Evolutionary conservation across 768 basidiomycete species (phyloP).

Genomic region (Amanita subjunquillea): DNA sequence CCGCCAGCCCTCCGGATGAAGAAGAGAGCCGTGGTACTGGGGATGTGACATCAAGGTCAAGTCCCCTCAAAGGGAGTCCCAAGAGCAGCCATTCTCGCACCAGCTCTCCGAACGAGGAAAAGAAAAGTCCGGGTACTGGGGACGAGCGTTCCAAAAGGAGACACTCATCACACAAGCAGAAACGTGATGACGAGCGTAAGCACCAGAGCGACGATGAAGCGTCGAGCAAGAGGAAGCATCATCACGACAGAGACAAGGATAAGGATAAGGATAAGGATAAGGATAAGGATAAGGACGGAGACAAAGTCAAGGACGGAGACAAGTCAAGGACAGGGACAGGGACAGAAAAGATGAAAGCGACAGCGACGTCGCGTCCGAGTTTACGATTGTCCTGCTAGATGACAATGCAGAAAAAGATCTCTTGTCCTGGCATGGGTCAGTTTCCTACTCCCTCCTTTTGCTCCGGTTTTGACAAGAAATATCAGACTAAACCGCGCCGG

Average conservation of each 20-base stretch:
- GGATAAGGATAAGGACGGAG: background rate
- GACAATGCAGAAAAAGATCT: slow-evolving; percentile 19
- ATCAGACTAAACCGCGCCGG: slow-evolving; percentile 17
- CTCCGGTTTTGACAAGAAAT: background rate
- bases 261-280: background rate
- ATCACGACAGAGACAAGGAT: slow-evolving; percentile 1
- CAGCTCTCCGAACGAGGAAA: background rate
- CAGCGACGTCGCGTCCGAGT: slow-evolving; percentile 16
- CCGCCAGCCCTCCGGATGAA: background rate
- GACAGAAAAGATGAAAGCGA: slow-evolving; percentile 2
- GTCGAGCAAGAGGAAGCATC: slow-evolving; percentile 4
- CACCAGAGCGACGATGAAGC: slow-evolving; percentile 4
- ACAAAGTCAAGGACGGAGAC: background rate
- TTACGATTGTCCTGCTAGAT: slow-evolving; percentile 29
- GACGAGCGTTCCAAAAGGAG: background rate
- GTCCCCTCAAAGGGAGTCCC: background rate
- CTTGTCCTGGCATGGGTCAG: slow-evolving; percentile 35
- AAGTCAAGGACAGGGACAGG: background rate
- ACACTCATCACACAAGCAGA: background rate
- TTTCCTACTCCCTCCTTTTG: background rate
- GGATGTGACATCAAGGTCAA: background rate
- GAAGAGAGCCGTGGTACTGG: background rate
- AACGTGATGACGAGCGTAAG: background rate
- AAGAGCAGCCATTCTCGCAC: background rate
- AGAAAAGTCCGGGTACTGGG: background rate